Evolutionary conservation across 2,329 filamentous ascomycete genomes (phyloP).

Genomic region (Iodosphaeria phyllophila): DNA sequence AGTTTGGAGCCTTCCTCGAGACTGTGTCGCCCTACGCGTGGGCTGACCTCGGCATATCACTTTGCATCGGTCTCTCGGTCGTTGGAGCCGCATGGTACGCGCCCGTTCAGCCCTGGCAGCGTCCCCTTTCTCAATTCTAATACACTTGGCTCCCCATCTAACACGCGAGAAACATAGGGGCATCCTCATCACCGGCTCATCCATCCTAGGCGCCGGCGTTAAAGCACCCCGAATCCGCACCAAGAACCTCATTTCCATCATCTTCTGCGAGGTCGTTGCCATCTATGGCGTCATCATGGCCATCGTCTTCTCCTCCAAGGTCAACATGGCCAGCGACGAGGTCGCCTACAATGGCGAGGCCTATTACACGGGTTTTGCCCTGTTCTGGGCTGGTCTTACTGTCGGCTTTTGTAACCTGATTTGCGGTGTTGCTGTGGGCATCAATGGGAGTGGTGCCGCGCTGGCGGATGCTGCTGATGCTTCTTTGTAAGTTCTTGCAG

Average conservation of each 20-base stretch:
- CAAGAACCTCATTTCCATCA: conserved; percentile 99
- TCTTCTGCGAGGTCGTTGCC: conserved; percentile 98
- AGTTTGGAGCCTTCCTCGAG: conserved; percentile 89
- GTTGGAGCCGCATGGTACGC: conserved; percentile 90
- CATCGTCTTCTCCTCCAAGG: conserved; percentile 89
- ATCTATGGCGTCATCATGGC: conserved; percentile 99
- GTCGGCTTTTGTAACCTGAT: conserved; percentile 93
- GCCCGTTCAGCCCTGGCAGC: conserved; percentile 1
- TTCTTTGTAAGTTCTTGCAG: conserved; percentile 46
- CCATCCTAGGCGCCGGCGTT: conserved; percentile 91
- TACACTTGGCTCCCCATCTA: neutral
- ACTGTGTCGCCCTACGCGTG: conserved; percentile 86
- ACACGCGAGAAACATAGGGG: too few species aligned
- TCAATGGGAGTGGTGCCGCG: conserved; percentile 94
- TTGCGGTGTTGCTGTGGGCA: conserved; percentile 90
- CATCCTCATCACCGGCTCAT: conserved; percentile 95
- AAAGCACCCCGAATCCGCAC: conserved; percentile 94
- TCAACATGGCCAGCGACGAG: conserved; percentile 45
- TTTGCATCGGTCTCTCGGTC: conserved; percentile 92
- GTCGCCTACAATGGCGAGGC: conserved; percentile 55
- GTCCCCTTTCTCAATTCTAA: conserved; percentile 1
- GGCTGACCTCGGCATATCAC: conserved; percentile 75
- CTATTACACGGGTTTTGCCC: conserved; percentile 85
- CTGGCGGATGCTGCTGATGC: conserved; percentile 89
- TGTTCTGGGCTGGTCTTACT: conserved; percentile 92